Percentiles rank a stretch among this genome's conserved stretches.
Conservation (phyloP, 78 protist genomes). For the Dictyostelium brefeldianum region DNA sequence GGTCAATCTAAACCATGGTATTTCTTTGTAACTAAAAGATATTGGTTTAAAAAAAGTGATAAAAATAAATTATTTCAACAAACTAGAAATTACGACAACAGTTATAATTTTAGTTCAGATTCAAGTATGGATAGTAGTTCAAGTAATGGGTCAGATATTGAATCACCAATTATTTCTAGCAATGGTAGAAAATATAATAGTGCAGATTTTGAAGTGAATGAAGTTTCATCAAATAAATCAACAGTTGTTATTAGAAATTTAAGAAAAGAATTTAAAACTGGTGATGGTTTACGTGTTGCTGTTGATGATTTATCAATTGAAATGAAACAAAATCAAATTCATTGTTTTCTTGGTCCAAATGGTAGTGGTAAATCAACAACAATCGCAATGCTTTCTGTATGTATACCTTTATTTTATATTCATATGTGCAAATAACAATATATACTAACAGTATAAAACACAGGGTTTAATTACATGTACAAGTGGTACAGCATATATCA, state of each 20-base stretch:
- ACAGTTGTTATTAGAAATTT: conserved; percentile 27
- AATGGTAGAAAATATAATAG: background rate
- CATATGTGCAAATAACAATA: too few relatives aligned
- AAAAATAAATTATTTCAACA: background rate
- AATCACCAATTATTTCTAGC: background rate
- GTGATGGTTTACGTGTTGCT: conserved; percentile 60
- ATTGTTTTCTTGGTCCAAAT: conserved; percentile 82
- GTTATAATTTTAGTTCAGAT: background rate
- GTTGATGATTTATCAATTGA: conserved; percentile 40
- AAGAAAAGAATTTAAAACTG: conserved; percentile 65
- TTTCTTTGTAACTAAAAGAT: conserved; percentile 29
- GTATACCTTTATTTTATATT: too few relatives aligned
- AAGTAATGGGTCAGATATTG: background rate
- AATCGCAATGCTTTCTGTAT: conserved; percentile 86
- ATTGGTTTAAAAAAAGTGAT: background rate
- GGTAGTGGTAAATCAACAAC: conserved; percentile 94
- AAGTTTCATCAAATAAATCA: background rate
- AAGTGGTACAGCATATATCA: conserved; percentile 88
- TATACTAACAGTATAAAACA: too few relatives aligned
- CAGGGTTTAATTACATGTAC: conserved; percentile 92
- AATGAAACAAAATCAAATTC: conserved; percentile 13
- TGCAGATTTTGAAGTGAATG: conserved; percentile 1
- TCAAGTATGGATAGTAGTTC: too few relatives aligned
- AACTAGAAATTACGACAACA: too few relatives aligned
- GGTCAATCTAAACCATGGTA: conserved; percentile 17